phyloP scores from a whole-genome alignment of 257 asterid species.

The Fraxinus quadrangulata region DNA sequence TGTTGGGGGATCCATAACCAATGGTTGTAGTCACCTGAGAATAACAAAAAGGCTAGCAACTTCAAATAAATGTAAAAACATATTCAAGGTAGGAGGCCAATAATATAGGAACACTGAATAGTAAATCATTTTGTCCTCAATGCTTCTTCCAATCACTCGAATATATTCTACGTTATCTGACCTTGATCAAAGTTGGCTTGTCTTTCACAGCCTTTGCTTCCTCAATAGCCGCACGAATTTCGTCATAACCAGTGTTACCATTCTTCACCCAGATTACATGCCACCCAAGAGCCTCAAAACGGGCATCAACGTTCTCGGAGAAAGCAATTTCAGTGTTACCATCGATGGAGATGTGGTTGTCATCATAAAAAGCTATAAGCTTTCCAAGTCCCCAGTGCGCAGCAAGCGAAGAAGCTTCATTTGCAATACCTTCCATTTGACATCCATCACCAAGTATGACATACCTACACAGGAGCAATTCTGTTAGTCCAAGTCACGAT shows the following conservation, averaged over 20 bases:
- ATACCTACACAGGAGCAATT: conserved; percentile 42
- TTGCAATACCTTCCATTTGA: conserved; percentile 95
- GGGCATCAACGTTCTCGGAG: conserved; percentile 76
- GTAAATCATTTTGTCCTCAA: conserved; percentile 6
- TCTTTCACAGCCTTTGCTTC: conserved; percentile 93
- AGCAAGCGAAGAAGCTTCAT: conserved; percentile 94
- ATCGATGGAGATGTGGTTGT: conserved; percentile 93
- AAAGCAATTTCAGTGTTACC: conserved; percentile 98
- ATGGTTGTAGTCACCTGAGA: conserved; percentile 76
- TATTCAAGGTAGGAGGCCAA: background rate
- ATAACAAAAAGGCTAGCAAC: conserved; percentile 12
- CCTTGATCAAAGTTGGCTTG: conserved; percentile 93
- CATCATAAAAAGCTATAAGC: conserved; percentile 89
- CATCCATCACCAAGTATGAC: conserved; percentile 80
- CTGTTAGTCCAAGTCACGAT: conserved; percentile 22
- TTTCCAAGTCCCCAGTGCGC: conserved; percentile 98
- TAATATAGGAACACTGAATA: background rate
- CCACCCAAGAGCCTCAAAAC: conserved; percentile 96
- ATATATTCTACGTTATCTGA: conserved; percentile 10
- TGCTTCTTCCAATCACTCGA: conserved; percentile 11
- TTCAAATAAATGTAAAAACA: conserved; percentile 12
- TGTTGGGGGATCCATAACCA: conserved; percentile 81
- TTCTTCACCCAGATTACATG: conserved; percentile 97
- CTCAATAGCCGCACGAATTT: conserved; percentile 88
- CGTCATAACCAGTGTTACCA: conserved; percentile 92